These are phyloP conservation scores for Rosa hybrid DNA, from an alignment of 331 rosid genomes.

Conservation along the genomic window DNA sequence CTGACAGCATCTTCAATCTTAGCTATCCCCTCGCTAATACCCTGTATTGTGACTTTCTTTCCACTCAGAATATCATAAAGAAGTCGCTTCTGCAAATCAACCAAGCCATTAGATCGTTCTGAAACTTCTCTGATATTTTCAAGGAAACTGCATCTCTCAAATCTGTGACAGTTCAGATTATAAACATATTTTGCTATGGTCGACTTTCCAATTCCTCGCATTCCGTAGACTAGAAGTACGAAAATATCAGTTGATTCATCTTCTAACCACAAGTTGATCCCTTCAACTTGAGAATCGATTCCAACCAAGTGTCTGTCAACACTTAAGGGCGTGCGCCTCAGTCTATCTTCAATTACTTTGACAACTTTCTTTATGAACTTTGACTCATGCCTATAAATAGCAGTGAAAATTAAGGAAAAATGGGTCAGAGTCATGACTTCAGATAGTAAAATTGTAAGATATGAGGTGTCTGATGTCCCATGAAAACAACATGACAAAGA, in stretches of 20 bases:
- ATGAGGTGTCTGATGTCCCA: too few species aligned
- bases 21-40: neutral
- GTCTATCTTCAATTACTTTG: neutral
- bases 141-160: conserved; percentile 15
- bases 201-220: conserved; percentile 15
- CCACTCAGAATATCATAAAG: neutral
- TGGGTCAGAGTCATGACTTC: neutral
- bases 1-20: neutral
- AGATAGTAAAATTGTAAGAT: too few species aligned
- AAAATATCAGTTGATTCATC: neutral
- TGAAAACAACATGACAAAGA: too few species aligned
- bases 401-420: neutral
- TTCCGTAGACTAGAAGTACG: neutral
- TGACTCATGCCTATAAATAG: conserved; percentile 5
- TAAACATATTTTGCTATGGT: conserved; percentile 16
- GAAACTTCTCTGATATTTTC: neutral
- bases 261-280: neutral
- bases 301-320: conserved; percentile 5
- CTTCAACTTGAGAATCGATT: neutral
- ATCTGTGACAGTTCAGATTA: neutral
- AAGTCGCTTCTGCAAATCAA: neutral
- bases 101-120: neutral
- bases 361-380: conserved; percentile 20
- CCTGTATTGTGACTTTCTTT: neutral
- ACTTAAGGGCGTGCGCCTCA: neutral